phyloP scores from a whole-genome alignment of 1,284 basidiomycete species.

The Mycosarcoma mackinlayi region DNA sequence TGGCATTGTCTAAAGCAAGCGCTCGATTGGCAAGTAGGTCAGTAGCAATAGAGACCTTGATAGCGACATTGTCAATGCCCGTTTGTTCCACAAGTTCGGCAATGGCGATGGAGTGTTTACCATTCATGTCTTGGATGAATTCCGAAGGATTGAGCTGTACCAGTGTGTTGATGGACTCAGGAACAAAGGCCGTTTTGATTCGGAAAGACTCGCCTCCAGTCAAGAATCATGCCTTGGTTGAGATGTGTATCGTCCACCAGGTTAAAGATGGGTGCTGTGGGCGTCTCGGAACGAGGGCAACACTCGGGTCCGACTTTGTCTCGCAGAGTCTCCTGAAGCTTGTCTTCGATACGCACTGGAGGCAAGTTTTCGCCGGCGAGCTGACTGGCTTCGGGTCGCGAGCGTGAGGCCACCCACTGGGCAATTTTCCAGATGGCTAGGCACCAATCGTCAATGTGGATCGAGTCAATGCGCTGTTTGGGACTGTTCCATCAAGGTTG shows the following conservation, averaged over 20 bases:
- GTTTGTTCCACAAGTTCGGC: constrained; percentile 20
- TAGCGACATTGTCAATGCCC: constrained; percentile 6
- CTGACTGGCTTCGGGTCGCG: constrained; percentile 27
- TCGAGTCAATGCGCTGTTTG: constrained; percentile 48
- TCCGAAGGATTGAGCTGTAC: constrained; percentile 29
- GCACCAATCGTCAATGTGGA: constrained; percentile 54
- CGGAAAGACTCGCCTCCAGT: constrained; percentile 33
- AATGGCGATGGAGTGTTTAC: constrained; percentile 40
- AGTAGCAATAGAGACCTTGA: constrained; percentile 26
- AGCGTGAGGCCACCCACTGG: constrained; percentile 34
- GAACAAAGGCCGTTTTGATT: constrained; percentile 53
- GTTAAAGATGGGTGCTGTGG: constrained; percentile 55
- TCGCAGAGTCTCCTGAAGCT: constrained; percentile 29
- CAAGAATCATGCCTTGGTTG: constrained; percentile 48
- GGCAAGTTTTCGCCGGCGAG: constrained; percentile 50
- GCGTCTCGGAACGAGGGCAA: constrained; percentile 43
- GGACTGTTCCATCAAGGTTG: too few relatives aligned
- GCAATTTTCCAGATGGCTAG: constrained; percentile 43
- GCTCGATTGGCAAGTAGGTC: constrained; percentile 46
- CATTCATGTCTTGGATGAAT: constrained; percentile 56
- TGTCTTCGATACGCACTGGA: constrained; percentile 44
- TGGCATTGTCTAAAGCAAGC: constrained; percentile 40
- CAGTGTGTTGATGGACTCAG: constrained; percentile 39
- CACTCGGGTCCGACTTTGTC: constrained; percentile 34
- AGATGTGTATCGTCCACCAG: constrained; percentile 54